Percentiles rank a stretch among this genome's conserved stretches.
These are phyloP conservation scores for Globisporangium carolinianum DNA, from an alignment of 352 stramenopile genomes.

Conservation along the genomic window DNA sequence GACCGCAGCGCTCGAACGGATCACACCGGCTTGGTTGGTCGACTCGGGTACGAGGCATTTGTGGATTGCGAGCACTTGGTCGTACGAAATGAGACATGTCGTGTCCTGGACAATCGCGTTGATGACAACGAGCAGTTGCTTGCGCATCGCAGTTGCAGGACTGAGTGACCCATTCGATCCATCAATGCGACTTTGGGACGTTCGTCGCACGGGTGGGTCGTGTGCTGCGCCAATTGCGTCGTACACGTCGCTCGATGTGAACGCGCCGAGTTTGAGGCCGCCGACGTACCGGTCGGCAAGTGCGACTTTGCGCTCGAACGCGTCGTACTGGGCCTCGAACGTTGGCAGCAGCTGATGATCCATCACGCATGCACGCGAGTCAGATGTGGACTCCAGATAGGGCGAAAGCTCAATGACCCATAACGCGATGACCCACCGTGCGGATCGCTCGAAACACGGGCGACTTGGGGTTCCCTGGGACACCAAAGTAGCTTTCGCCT, in stretches of 20 bases:
- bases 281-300: conserved; percentile 35
- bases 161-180: background rate
- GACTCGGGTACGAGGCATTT: conserved; percentile 36
- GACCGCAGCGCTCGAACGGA: conserved; percentile 53
- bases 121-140: conserved; percentile 46
- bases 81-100: conserved; percentile 38
- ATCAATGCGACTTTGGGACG: background rate
- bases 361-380: background rate
- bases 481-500: conserved; percentile 45
- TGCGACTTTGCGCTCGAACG: conserved; percentile 33
- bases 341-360: conserved; percentile 26
- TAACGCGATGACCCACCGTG: conserved; percentile 19
- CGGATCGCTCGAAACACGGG: conserved; percentile 56
- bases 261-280: conserved; percentile 20
- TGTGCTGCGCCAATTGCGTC: conserved; percentile 63
- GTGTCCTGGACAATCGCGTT: conserved; percentile 60
- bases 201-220: conserved; percentile 18
- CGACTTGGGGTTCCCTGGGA: conserved; percentile 41
- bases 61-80: conserved; percentile 59
- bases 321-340: conserved; percentile 53
- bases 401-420: no score
- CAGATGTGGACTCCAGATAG: no score
- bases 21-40: conserved; percentile 36
- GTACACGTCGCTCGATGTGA: conserved; percentile 69
- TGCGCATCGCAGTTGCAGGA: conserved; percentile 19